Conservation (phyloP, 164 flowering plant species). For the Buxus sempervirens region DNA sequence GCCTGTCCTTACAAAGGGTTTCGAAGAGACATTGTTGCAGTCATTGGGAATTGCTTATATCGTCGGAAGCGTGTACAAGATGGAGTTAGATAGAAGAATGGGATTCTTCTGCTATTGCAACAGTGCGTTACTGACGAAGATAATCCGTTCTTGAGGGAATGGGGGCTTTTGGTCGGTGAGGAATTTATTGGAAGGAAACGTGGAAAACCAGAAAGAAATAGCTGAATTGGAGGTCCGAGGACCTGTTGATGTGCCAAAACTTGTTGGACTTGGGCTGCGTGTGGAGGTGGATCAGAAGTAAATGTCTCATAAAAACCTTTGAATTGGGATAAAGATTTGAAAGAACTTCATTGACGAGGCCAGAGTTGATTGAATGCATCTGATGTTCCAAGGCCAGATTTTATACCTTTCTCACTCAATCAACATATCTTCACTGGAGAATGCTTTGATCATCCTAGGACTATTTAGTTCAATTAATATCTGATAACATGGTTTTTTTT, state of each 20-base stretch:
- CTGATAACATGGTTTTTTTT: background rate
- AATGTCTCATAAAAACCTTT: conserved; percentile 30
- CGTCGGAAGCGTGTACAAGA: conserved; percentile 68
- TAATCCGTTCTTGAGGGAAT: conserved; percentile 81
- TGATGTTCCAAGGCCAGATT: background rate
- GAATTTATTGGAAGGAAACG: conserved; percentile 72
- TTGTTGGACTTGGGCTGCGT: conserved; percentile 55
- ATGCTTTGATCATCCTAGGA: background rate
- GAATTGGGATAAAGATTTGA: background rate
- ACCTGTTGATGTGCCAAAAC: conserved; percentile 62
- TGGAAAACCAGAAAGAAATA: conserved; percentile 57
- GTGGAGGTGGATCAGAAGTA: conserved; percentile 67
- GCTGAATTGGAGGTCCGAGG: conserved; percentile 77
- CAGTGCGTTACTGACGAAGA: conserved; percentile 81
- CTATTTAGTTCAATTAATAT: background rate
- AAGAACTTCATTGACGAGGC: background rate
- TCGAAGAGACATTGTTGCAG: conserved; percentile 73
- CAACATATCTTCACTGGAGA: background rate
- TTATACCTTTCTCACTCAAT: background rate
- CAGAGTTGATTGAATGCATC: too few species aligned
- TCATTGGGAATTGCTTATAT: conserved; percentile 69
- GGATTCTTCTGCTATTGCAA: conserved; percentile 60
- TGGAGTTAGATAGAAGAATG: conserved; percentile 56
- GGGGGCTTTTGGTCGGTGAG: conserved; percentile 82
- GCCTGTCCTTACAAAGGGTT: conserved; percentile 80